Evolutionary conservation across 2,329 filamentous ascomycete genomes (phyloP).

Genomic region (Colletotrichum musae): DNA sequence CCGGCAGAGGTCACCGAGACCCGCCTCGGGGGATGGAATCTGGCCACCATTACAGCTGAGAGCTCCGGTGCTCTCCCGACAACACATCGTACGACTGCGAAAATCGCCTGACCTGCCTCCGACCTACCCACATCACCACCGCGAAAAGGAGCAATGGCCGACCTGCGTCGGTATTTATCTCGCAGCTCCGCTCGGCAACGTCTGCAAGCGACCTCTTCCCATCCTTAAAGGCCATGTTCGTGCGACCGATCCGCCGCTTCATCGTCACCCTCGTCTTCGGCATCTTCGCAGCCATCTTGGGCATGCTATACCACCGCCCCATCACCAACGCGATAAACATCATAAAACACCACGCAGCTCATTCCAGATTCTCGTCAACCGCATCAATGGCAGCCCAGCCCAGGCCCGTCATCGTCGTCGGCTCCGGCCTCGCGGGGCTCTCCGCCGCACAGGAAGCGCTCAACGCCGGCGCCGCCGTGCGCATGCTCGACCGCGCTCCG

Average conservation of each 20-base stretch:
- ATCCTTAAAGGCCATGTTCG: conserved; percentile 17
- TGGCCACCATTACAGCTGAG: conserved; percentile 22
- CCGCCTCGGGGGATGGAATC: conserved; percentile 20
- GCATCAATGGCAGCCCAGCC: conserved; percentile 35
- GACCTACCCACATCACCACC: neutral
- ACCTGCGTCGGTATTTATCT: conserved; percentile 12
- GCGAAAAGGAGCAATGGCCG: neutral
- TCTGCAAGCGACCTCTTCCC: too few species aligned
- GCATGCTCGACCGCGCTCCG: conserved; percentile 70
- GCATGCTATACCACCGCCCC: conserved; percentile 43
- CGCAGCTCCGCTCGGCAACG: neutral
- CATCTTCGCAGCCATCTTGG: conserved; percentile 41
- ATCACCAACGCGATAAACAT: conserved; percentile 9
- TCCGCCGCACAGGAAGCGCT: conserved; percentile 72
- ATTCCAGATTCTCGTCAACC: neutral
- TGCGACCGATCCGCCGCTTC: conserved; percentile 31
- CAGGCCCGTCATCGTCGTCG: conserved; percentile 71
- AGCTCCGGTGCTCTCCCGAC: neutral
- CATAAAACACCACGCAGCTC: neutral
- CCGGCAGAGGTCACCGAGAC: neutral
- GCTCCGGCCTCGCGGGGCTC: conserved; percentile 75
- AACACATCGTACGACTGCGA: conserved; percentile 35
- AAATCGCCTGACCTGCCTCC: conserved; percentile 27
- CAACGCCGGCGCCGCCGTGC: conserved; percentile 64
- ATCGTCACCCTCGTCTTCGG: conserved; percentile 43